Evolutionary conservation across 495 filamentous ascomycete genomes (phyloP), one percentile per base, ranked within the genome.

Genomic region (Cenococcum geophilum): DNA sequence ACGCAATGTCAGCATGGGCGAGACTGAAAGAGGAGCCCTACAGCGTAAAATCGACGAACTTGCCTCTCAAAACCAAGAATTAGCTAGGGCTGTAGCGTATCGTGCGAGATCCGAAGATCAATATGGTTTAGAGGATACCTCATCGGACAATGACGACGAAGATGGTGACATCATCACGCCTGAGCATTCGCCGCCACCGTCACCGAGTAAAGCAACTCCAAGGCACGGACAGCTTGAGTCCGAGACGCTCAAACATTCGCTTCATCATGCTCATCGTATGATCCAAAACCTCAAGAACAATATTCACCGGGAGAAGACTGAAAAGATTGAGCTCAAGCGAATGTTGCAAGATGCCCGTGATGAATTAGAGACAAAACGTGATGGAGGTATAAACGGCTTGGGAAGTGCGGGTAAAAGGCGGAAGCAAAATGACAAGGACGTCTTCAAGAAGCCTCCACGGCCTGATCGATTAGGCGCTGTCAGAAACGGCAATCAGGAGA

Each of bases 321-420:
- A 98, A 72, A 98, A 96, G 77, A 81, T 96, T 22, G 93, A 98
- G 71, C 80, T 97, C 50, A 92, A 89, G 73, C 88, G 95, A 57
- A 89, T 98, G 84, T 81, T 98, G 34, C 95, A 96, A 76, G 93
- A 98, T 64, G 87, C 91, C 37, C 84, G 93, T 27, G 93, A 98
- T 72, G 95, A 98, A 67, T 74, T 98, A 23, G 93, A 97, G 74
- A 80, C 82, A 62, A 75, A 86, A 34, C 83, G 91, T 57, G 79
- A 91, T 22, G 72, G 75, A 68, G 73, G 73, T 42, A 67, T 70
- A 25, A 77, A 78, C 14, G 74, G 75, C 36, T 64, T 79, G 25
- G 78, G 75, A 22, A 74, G 76, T 34, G 76, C 70, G 25, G 79
- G 76, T 52, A 91, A 89, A 68, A 83, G 80, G 65, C 82, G 87